Base-by-base conservation (phyloP, 2,329 filamentous ascomycete species). In the Davidsoniella eucalypti region DNA sequence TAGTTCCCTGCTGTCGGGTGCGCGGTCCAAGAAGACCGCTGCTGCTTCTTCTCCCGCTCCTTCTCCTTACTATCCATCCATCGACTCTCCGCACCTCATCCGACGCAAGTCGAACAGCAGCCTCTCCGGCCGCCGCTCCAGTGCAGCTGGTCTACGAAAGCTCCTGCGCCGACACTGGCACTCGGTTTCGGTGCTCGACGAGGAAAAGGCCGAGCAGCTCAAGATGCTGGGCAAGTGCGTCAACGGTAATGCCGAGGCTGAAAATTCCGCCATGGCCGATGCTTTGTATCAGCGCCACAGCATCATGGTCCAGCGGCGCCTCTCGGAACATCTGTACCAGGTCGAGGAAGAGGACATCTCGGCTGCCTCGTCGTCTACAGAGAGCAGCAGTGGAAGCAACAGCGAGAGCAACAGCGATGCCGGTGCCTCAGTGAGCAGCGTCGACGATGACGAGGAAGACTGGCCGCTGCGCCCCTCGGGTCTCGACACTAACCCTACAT, bases 191-290 rank as follows among this genome's bases (percentile, higher is more conserved):
- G 41, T 23, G 7, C 25, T 52, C n/a, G 50, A 49, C 40, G 39
- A 42, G 29, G 12, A 52, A 44, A 48, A 48, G n/a, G 36, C 45
- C 9, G 44, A 44, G 18, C 44, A 48, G 18, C 44, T 52, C 12
- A 52, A 49, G 18, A 46, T 33, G 12, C 45, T 48, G 8, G 45
- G 50, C 17, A 47, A 48, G 33, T 52, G 50, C 36, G 50, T 47
- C 45, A 52, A 52, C 45, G 38, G 45, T 29, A 52, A 52, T 25
- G 50, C 50, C 8, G 41, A 44, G 16, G 40, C 50, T 2, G 50
- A 45, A 47, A 43, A 47, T 33, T 16, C 44, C 8, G 45, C 50
- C 33, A 29, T 48, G n/a, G 26, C 41, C 6, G 18, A 41, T 14
- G 26, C 9, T 21, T 29, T 48, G 21, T 25, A 33, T 10, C 10